Base-by-base conservation (phyloP, 257 asterid genomes). In the Oldenlandia corymbosa region DNA sequence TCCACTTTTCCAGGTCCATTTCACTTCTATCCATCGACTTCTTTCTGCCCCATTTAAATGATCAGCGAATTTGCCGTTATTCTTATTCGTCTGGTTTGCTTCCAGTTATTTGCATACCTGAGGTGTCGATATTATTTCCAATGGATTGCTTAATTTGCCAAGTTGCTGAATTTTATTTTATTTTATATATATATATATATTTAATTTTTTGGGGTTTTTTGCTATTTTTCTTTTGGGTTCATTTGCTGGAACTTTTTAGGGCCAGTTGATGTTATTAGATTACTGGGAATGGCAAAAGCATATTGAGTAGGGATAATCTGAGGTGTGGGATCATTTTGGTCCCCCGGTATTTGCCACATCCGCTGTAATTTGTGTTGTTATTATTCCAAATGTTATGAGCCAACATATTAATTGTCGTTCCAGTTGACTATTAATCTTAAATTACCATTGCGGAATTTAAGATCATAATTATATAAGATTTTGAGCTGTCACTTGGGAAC, bases 1-100 rank as follows among this genome's bases (percentile, higher is more conserved):
- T 52, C 90, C 78, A 45, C 72, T 79, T 73, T 89, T 79, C 31
- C 94, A 92, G 96, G 98, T 86, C 53, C 47, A 37, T 11, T 64
- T 34, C 39, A 34, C 39, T 34, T 4, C 4, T 3, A 4, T 52
- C 12, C 36, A 1, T 24, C 36, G 5, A 11, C 56, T 50, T 23
- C 30, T 51, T 24, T 51, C 16, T 24, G n/a, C 57, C 18, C 34
- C 0, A 24, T 18, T 10, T 14, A 24, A 53, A 20, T 53, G 37
- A 53, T 13, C 59, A 4, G n/a, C n/a, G 21, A 53, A 13, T 56
- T 30, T 31, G 14, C 23, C 24, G 10, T 41, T 5, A 12, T 30
- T 5, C 12, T 13, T 20, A 14, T 52, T 52, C 8, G 2, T 42
- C 48, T 16, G 11, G 47, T 42, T 42, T 42, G 18, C 5, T 42